Evolutionary conservation across 441 rosid species (phyloP).

Genomic region (Adansonia rubrostipa): DNA sequence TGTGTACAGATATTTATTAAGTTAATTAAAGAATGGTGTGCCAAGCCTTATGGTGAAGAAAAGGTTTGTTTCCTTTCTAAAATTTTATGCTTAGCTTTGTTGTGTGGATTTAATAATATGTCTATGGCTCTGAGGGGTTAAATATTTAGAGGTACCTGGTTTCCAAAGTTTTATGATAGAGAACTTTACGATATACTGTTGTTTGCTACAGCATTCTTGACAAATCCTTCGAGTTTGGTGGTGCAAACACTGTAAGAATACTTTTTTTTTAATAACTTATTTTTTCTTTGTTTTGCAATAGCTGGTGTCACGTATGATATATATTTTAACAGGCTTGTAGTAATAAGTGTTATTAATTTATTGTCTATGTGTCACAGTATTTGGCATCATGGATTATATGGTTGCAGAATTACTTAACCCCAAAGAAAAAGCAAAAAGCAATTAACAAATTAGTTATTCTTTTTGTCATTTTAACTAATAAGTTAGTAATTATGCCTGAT

Average conservation of each 20-base stretch:
- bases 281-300: neutral
- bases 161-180: constrained; percentile 75
- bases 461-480: neutral
- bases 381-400: neutral
- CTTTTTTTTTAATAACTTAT: constrained; percentile 8
- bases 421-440: neutral
- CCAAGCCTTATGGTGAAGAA: constrained; percentile 59
- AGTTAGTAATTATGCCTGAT: neutral
- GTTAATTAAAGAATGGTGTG: constrained; percentile 88
- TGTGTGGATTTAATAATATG: constrained; percentile 19
- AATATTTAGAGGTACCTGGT: constrained; percentile 71
- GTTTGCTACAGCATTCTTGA: constrained; percentile 80
- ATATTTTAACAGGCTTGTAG: neutral
- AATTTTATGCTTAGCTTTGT: constrained; percentile 23
- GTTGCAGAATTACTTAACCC: neutral
- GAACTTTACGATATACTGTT: constrained; percentile 72
- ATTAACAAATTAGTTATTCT: neutral
- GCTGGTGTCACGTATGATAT: neutral
- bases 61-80: constrained; percentile 49
- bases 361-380: neutral
- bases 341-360: neutral
- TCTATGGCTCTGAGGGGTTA: constrained; percentile 21
- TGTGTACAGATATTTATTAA: constrained; percentile 87
- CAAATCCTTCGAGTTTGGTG: constrained; percentile 81
- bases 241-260: constrained; percentile 84